Percentiles rank a stretch among this genome's conserved stretches.
phyloP scores from a whole-genome alignment of 2,329 filamentous ascomycete species.

The Claviceps capensis region DNA sequence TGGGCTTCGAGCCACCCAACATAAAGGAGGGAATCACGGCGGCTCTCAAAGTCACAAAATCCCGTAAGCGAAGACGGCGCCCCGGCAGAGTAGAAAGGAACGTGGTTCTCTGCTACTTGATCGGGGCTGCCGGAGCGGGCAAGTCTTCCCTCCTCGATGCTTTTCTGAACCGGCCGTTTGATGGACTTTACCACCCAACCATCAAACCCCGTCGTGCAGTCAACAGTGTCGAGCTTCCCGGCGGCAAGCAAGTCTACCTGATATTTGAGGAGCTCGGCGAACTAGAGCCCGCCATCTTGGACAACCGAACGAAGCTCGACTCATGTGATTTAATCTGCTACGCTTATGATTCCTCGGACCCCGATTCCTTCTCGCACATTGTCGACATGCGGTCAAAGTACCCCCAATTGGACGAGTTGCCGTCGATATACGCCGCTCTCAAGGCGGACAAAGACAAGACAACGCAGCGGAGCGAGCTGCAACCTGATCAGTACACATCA shows the following conservation, averaged over 20 bases:
- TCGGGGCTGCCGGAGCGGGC: slow-evolving; percentile 74
- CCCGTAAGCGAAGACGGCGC: slow-evolving; percentile 69
- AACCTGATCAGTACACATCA: slow-evolving; percentile 85
- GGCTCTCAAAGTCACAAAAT: slow-evolving; percentile 84
- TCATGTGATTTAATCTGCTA: slow-evolving; percentile 91
- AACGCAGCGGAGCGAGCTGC: slow-evolving; percentile 80
- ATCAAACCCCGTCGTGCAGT: slow-evolving; percentile 90
- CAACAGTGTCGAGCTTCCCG: slow-evolving; percentile 90
- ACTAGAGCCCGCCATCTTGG: slow-evolving; percentile 84
- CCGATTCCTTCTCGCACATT: slow-evolving; percentile 89
- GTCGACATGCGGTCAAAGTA: slow-evolving; percentile 66
- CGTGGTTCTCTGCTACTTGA: slow-evolving; percentile 83
- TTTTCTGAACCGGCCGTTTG: slow-evolving; percentile 82
- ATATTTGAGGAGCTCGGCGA: slow-evolving; percentile 93
- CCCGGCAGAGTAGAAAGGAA: slow-evolving; percentile 84
- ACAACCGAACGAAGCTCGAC: slow-evolving; percentile 81
- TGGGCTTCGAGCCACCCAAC: slow-evolving; percentile 78
- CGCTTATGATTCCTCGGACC: slow-evolving; percentile 91
- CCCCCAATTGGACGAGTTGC: slow-evolving; percentile 75
- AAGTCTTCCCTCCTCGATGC: slow-evolving; percentile 86
- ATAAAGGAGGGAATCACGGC: slow-evolving; percentile 64
- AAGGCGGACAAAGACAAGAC: slow-evolving; percentile 96
- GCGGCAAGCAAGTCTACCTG: slow-evolving; percentile 92
- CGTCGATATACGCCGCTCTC: slow-evolving; percentile 80
- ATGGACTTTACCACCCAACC: slow-evolving; percentile 72